phyloP scores from a whole-genome alignment of 169 alveolate genomes.

The Eimeria necatrix region DNA sequence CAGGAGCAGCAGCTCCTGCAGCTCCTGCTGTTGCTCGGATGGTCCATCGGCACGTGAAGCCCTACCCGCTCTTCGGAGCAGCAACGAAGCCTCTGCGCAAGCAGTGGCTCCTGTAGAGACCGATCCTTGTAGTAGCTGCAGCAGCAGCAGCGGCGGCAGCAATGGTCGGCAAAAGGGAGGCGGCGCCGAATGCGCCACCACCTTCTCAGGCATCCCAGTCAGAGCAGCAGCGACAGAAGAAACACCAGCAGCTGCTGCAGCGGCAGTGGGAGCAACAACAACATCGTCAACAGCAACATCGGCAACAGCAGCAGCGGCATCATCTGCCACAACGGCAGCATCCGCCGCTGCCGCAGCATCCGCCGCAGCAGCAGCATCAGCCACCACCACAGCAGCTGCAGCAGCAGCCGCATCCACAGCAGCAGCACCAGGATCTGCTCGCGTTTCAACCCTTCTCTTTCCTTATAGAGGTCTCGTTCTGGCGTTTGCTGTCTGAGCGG shows the following conservation, averaged over 20 bases:
- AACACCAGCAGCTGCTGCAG: background rate
- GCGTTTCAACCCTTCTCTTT: slow-evolving; percentile 64
- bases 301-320: background rate
- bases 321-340: background rate
- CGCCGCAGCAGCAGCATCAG: background rate
- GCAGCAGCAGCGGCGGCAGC: slow-evolving; percentile 37
- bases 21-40: slow-evolving; percentile 43
- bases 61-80: background rate
- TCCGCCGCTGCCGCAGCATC: background rate
- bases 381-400: background rate
- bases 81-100: slow-evolving; percentile 1
- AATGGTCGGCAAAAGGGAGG: slow-evolving; percentile 12
- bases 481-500: slow-evolving; percentile 49
- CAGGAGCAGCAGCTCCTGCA: slow-evolving; percentile 48
- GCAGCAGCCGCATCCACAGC: slow-evolving; percentile 8
- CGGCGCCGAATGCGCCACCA: background rate
- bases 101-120: background rate
- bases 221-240: background rate
- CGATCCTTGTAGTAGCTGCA: background rate
- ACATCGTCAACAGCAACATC: background rate
- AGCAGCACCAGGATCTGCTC: slow-evolving; percentile 27
- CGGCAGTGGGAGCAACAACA: background rate
- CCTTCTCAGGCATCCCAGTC: background rate
- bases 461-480: slow-evolving; percentile 62
- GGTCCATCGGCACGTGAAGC: background rate